These are phyloP conservation scores for Eucalyptus grandis DNA, from an alignment of 345 rosid genomes.

Conservation along the genomic window DNA sequence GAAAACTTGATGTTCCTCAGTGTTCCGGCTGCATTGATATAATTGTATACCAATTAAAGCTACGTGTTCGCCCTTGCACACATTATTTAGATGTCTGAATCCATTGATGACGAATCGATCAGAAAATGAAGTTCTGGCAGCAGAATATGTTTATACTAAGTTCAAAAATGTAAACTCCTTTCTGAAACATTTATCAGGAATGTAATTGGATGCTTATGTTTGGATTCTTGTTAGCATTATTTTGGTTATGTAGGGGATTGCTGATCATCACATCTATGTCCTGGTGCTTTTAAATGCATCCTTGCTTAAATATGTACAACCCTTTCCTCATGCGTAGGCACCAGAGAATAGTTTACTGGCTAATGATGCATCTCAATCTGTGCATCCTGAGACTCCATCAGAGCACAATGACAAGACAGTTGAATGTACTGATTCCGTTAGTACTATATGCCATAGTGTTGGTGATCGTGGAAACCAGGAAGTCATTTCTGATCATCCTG, in stretches of 20 bases:
- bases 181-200: background rate
- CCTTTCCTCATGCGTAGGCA: conserved; percentile 5
- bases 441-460: background rate
- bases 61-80: background rate
- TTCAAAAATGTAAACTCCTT: background rate
- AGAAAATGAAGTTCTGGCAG: background rate
- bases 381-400: background rate
- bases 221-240: background rate
- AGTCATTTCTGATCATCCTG: background rate
- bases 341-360: conserved; percentile 15
- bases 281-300: background rate
- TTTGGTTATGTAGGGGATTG: background rate
- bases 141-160: background rate
- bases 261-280: background rate
- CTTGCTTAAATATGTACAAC: background rate
- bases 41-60: background rate
- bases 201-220: background rate
- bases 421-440: background rate
- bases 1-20: background rate
- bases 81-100: background rate
- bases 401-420: background rate
- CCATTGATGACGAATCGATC: background rate
- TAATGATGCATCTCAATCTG: conserved; percentile 11
- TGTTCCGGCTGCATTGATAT: background rate
- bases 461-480: background rate